These are phyloP conservation scores for Elsinoe ampelina DNA, from an alignment of 2,329 filamentous ascomycete species.

Conservation along the genomic window DNA sequence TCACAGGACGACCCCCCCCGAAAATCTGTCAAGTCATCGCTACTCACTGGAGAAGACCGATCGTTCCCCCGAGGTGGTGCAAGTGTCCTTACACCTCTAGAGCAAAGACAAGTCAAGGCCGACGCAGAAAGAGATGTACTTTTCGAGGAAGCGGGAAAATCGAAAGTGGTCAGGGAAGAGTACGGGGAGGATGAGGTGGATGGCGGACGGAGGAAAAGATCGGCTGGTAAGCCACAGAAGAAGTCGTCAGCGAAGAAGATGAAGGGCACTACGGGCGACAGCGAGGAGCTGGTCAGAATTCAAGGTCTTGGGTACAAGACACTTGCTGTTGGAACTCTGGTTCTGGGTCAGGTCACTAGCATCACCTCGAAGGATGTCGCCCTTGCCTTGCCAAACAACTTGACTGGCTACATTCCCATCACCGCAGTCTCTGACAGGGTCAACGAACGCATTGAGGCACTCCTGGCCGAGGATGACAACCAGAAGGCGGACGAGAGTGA, in stretches of 20 bases:
- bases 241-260: conserved; percentile 37
- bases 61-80: conserved; percentile 89
- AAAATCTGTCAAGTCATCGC: conserved; percentile 30
- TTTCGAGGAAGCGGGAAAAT: conserved; percentile 67
- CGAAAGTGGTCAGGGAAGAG: conserved; percentile 42
- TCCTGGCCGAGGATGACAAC: conserved; percentile 52
- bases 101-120: conserved; percentile 92
- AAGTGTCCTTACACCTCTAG: conserved; percentile 80
- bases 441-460: conserved; percentile 62
- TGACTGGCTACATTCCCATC: conserved; percentile 79
- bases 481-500: conserved; percentile 47
- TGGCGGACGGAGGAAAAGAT: conserved; percentile 27
- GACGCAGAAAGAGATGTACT: conserved; percentile 87
- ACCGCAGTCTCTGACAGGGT: conserved; percentile 81
- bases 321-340: conserved; percentile 72
- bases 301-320: conserved; percentile 75
- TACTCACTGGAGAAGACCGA: conserved; percentile 67
- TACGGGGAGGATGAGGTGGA: conserved; percentile 32
- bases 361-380: conserved; percentile 73
- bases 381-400: conserved; percentile 82
- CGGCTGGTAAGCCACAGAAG: conserved; percentile 44
- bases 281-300: conserved; percentile 52
- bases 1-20: conserved; percentile 19
- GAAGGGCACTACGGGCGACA: conserved; percentile 30
- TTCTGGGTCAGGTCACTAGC: conserved; percentile 76